Conservation (phyloP, 176 grass and related monocot species). For the Oryza rufipogon region DNA sequence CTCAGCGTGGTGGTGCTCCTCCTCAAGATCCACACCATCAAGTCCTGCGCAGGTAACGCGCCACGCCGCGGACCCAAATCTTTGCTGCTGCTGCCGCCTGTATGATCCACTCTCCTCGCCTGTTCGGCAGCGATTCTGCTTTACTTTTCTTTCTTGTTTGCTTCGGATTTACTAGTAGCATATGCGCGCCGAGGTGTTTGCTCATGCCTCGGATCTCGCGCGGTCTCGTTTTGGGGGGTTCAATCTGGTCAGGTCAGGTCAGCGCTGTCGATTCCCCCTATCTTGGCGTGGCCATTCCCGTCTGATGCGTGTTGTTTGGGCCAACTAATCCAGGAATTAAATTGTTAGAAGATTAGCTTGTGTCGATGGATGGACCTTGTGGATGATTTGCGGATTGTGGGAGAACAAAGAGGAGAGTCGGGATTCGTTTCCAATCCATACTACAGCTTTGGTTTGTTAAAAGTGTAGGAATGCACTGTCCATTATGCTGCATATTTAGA, state of each 20-base stretch:
- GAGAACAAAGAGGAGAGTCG: background rate
- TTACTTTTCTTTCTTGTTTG: background rate
- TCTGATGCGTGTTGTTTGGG: background rate
- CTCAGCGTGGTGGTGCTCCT: constrained; percentile 95
- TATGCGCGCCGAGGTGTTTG: too few relatives aligned
- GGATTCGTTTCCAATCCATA: background rate
- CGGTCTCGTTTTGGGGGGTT: background rate
- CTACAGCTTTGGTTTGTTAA: background rate
- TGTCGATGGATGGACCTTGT: background rate
- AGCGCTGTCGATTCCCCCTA: background rate
- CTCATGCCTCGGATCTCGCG: background rate
- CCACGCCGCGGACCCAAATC: too few relatives aligned
- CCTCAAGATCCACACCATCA: constrained; percentile 99
- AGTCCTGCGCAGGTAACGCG: constrained; percentile 79
- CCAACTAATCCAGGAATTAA: background rate
- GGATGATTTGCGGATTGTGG: background rate
- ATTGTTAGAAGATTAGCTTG: background rate
- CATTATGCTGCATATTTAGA: background rate
- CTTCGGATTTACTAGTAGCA: background rate
- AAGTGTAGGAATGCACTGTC: background rate
- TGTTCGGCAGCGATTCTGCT: background rate
- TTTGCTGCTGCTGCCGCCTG: too few relatives aligned
- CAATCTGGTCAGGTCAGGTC: background rate
- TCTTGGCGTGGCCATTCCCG: background rate
- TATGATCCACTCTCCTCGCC: too few relatives aligned